Evolutionary conservation across 768 basidiomycete genomes (phyloP), one percentile per base, ranked within the genome.

Genomic region (Psilocybe sp.): DNA sequence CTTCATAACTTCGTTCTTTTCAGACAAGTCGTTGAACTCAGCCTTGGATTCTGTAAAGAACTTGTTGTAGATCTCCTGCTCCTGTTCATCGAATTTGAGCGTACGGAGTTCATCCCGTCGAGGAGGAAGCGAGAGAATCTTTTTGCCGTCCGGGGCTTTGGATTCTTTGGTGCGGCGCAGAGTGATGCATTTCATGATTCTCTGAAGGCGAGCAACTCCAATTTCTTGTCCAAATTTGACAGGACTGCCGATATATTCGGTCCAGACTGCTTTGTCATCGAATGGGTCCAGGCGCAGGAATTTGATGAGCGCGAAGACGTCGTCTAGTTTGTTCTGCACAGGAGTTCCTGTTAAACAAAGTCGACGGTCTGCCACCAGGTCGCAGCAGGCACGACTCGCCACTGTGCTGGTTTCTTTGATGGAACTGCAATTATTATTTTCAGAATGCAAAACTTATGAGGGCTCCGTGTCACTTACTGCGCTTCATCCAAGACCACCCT

Each of bases 311-410:
- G 97, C 97, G 67, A 88, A 98, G 44, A 99, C 88, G 63, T 99
- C 97, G 70, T 98, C 97, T 46, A 98, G 81, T 69, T 96, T 97
- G 77, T 99, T 99, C 72, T 99, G 97, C 34, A 99, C 93, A 1
- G 97, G 97, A 7, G 97, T 99, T 49, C 97, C 97, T n/a, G 95
- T 95, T 36, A 99, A 75, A 66, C 92, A 95, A 38, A 98, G 74
- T 13, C 97, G 85, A 46, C 97, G 85, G 63, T 98, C 92, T 13
- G 97, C 92, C 67, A 88, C 80, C 43, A 99, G 79, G 65, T 97
- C 94, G 68, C 97, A 98, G 11, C 89, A 94, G 6, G 97, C 97
- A 49, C 92, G 85, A 54, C 94, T 93, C 39, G 89, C 95, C 38
- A 98, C 92, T 1, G 97, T 99, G 18, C 82, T 79, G 5, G 92